Evolutionary conservation across 257 asterid species (phyloP), one percentile per base, ranked within the genome.

Genomic region (Rhazya stricta): DNA sequence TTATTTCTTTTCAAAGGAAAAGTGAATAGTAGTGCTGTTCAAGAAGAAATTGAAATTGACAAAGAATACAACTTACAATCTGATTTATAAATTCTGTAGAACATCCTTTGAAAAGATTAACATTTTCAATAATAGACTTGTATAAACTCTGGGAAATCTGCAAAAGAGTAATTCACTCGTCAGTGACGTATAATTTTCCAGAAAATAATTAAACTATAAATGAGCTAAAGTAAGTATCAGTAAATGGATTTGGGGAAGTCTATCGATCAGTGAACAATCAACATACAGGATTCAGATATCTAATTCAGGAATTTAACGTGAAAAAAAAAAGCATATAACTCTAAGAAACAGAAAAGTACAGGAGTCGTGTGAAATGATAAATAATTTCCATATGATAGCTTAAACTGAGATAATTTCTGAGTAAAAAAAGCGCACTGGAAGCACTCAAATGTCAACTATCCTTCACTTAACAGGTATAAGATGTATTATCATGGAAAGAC

Each of bases 81-180:
- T 93, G 96, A 81, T 87, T 94, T 81, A 91, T 88, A 81, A 91
- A 91, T 69, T 94, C 98, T 9, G 86, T 67, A 76, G 97, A 89
- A 78, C 98, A 94, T 58, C 85, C 96, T 48, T 81, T 86, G 88
- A 94, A 94, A 79, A 91, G 93, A 66, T 86, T 81, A 79, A 89
- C 81, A 70, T 87, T 84, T 85, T 85, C 95, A 15, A 94, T 83
- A 54, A 85, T 86, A 39, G 91, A 81, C 82, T 84, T 84, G 63
- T 94, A 94, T 71, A 94, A 76, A 74, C 86, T 84, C 79, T 90
- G 95, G 0, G 97, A 88, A 65, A 94, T 88, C 98, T 94, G 95
- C 88, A 84, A 74, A 37, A 72, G 71, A 65, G 67, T 72, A 79
- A 82, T 23, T 72, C 45, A 29, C 37, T 37, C 5, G 23, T 72